Conservation (phyloP, 2,329 filamentous ascomycete species). For the Pseudogymnoascus sp. region DNA sequence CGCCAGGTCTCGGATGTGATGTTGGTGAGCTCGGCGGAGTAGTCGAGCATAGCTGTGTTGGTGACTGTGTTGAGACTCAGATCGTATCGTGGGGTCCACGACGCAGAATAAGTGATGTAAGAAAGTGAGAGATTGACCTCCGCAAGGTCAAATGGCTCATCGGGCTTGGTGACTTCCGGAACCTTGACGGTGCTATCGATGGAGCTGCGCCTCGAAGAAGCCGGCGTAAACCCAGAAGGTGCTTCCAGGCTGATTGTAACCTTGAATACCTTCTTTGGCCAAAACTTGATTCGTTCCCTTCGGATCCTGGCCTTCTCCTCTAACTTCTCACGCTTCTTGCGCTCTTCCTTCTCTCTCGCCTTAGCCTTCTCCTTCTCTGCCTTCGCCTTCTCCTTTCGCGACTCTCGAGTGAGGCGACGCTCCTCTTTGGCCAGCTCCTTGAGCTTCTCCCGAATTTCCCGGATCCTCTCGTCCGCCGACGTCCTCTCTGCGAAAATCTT, state of each 20-base stretch:
- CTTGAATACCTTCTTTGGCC: conserved; percentile 42
- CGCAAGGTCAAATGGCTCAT: conserved; percentile 3
- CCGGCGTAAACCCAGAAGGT: conserved; percentile 31
- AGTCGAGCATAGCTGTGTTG: conserved; percentile 31
- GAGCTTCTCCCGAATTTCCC: conserved; percentile 23
- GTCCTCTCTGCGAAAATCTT: conserved; percentile 32
- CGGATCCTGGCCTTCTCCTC: conserved; percentile 39
- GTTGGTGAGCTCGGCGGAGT: conserved; percentile 46
- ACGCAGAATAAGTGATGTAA: conserved; percentile 30
- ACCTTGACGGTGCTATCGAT: conserved; percentile 28
- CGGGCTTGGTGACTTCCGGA: conserved; percentile 13
- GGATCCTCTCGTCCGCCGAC: conserved; percentile 25
- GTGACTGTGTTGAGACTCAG: conserved; percentile 34
- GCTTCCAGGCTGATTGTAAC: conserved; percentile 45
- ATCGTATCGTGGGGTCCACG: conserved; percentile 42
- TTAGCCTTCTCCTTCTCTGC: conserved; percentile 30
- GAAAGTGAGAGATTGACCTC: conserved; percentile 25
- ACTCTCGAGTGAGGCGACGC: background rate
- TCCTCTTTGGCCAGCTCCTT: conserved; percentile 16
- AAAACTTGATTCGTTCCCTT: conserved; percentile 38
- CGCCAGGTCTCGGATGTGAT: conserved; percentile 41
- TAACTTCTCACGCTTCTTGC: conserved; percentile 30
- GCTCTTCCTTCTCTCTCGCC: conserved; percentile 29
- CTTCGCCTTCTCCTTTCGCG: conserved; percentile 28
- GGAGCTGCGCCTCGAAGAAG: conserved; percentile 42